Base-by-base conservation (phyloP, 73 alveolate species). In the Paramecium octaurelia region DNA sequence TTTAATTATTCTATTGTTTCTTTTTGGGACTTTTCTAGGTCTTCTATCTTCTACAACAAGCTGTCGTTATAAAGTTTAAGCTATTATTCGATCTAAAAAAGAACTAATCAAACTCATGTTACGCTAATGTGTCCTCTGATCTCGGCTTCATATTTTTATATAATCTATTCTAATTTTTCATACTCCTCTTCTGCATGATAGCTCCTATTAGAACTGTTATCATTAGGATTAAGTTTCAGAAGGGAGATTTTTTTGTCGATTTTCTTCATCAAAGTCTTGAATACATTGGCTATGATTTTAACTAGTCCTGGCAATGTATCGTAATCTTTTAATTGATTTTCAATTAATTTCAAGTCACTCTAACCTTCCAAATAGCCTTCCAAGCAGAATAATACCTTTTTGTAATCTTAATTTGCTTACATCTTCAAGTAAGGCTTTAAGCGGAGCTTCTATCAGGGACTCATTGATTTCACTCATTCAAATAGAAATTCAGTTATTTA, bases 121-220 rank as follows among this genome's bases (percentile, higher is more conserved):
- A 86, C 94, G 46, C 92, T 93, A 4, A 93, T 93, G 76, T 93
- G 96, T 69, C 91, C 91, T 54, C 96, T 27, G 36, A 92, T 83
- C 69, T 93, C 96, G 21, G 68, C 68, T 88, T 93, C 96, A 36
- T 71, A 60, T 54, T 88, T 64, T 71, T 92, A n/a, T 4, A 93
- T 89, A 21, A 42, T 71, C 58, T 50, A 23, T 85, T 93, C 96
- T 12, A 75, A 42, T 75, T 75, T 75, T 3, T 75, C 88, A 38
- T 75, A 75, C 12, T 75, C 88, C n/a, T 80, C 91, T 10, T 80
- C 91, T 21, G 91, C 75, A 14, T 42, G 24, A 48, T 80, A 80
- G 6, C 64, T 31, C 4, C 18, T 0, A 23, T 46, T 16, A 46
- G 24, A 14, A 80, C 57, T 46, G 10, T 73, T 73, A 54, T 54